These are phyloP conservation scores for Coprinopsis cinerea DNA, from an alignment of 768 basidiomycete species.

Conservation along the genomic window DNA sequence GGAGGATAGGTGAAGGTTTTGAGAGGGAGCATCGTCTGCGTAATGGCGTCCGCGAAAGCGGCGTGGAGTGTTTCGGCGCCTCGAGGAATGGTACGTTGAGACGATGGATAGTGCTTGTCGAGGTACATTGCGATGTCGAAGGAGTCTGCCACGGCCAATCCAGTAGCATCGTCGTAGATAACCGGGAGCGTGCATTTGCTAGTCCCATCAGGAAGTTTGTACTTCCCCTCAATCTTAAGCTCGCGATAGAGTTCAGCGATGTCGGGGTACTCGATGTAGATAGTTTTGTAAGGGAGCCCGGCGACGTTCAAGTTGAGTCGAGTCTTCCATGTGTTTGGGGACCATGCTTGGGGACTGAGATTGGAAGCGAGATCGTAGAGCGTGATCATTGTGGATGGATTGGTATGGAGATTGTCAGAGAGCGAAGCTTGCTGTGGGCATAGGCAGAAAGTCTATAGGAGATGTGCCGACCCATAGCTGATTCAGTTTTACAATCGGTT, in stretches of 20 bases:
- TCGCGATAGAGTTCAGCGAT: conserved; percentile 54
- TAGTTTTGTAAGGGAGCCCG: conserved; percentile 60
- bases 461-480: too few species aligned
- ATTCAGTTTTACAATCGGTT: too few species aligned
- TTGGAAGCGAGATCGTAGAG: conserved; percentile 10
- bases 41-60: too few species aligned
- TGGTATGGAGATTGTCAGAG: too few species aligned
- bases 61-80: too few species aligned
- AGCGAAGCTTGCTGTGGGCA: too few species aligned
- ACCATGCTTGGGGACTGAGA: not conserved
- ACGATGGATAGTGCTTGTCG: conserved; percentile 34
- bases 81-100: conserved; percentile 22
- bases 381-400: too few species aligned
- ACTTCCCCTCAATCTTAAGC: conserved; percentile 54
- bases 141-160: conserved; percentile 32
- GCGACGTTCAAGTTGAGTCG: conserved; percentile 67
- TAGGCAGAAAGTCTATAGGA: too few species aligned
- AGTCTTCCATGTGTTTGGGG: conserved; percentile 8
- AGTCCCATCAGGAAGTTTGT: conserved; percentile 46
- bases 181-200: conserved; percentile 66
- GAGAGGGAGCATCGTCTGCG: too few species aligned
- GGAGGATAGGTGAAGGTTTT: too few species aligned
- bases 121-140: conserved; percentile 41
- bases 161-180: conserved; percentile 46
- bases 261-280: conserved; percentile 68